Conservation (phyloP, 805 yeast species). For the Sugiyamaella mastotermitis region DNA sequence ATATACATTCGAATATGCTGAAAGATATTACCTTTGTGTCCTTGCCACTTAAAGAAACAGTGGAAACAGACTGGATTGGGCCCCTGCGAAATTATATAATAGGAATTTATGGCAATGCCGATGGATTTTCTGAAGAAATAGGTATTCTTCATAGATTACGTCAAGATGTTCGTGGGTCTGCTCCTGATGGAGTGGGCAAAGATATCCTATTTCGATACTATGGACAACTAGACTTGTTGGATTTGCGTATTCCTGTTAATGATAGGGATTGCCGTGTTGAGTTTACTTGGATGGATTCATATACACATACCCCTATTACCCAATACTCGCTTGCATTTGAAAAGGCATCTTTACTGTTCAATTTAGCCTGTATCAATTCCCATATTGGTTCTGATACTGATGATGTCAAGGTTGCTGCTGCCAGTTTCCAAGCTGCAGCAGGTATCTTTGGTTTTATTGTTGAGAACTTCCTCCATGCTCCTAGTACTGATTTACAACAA, state of each 20-base stretch:
- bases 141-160: slow-evolving; percentile 51
- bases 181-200: slow-evolving; percentile 40
- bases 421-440: slow-evolving; percentile 64
- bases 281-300: slow-evolving; percentile 80
- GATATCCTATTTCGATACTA: slow-evolving; percentile 63
- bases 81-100: slow-evolving; percentile 55
- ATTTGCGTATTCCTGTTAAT: slow-evolving; percentile 64
- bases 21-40: slow-evolving; percentile 22
- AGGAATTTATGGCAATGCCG: slow-evolving; percentile 55
- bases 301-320: slow-evolving; percentile 40
- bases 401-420: slow-evolving; percentile 54
- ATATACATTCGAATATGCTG: too few species aligned
- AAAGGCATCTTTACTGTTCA: slow-evolving; percentile 78
- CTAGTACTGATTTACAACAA: slow-evolving; percentile 68
- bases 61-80: slow-evolving; percentile 57
- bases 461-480: slow-evolving; percentile 84
- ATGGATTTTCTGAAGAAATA: slow-evolving; percentile 54
- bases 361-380: slow-evolving; percentile 61
- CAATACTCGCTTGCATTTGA: slow-evolving; percentile 84
- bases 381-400: slow-evolving; percentile 35
- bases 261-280: slow-evolving; percentile 48
- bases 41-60: slow-evolving; percentile 40
- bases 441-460: slow-evolving; percentile 68
- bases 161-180: slow-evolving; percentile 49
- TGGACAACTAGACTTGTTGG: slow-evolving; percentile 75